phyloP scores from a whole-genome alignment of 805 yeast species.

The Candida sanyiensis region DNA sequence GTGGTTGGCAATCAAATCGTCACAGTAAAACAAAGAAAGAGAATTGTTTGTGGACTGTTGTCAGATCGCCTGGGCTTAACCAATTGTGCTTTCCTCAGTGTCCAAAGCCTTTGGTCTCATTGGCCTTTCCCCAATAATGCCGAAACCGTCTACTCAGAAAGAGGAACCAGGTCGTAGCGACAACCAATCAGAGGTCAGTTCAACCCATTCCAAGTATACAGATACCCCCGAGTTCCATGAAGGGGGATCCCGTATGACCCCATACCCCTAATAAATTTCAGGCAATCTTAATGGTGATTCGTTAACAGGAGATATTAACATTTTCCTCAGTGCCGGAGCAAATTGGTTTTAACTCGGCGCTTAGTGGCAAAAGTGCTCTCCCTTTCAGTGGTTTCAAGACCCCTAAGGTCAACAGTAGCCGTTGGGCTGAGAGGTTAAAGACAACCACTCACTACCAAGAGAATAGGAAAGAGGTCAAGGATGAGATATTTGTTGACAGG shows the following conservation, averaged over 20 bases:
- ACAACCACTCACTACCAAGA: constrained; percentile 27
- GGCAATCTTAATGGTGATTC: neutral
- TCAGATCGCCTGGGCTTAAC: no score
- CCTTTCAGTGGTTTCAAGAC: constrained; percentile 95
- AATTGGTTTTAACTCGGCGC: constrained; percentile 24
- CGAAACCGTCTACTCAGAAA: no score
- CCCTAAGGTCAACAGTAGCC: constrained; percentile 82
- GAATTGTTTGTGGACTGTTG: neutral
- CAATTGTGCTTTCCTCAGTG: no score
- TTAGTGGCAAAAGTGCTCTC: constrained; percentile 35
- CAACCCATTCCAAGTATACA: constrained; percentile 23
- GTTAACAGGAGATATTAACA: neutral
- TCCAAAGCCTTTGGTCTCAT: no score
- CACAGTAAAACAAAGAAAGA: no score
- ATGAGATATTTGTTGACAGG: constrained; percentile 35
- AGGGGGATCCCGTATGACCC: constrained; percentile 15
- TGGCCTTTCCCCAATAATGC: no score
- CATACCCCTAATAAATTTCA: constrained; percentile 5
- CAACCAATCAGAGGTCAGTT: constrained; percentile 10
- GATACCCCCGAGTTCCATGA: constrained; percentile 27
- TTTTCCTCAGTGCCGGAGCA: constrained; percentile 12
- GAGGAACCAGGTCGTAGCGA: no score
- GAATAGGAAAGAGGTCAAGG: constrained; percentile 24
- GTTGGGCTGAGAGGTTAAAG: constrained; percentile 38
- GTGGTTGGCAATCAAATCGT: no score